Base-by-base conservation (phyloP, 1,284 basidiomycete species). In the Cerioporus squamosus region DNA sequence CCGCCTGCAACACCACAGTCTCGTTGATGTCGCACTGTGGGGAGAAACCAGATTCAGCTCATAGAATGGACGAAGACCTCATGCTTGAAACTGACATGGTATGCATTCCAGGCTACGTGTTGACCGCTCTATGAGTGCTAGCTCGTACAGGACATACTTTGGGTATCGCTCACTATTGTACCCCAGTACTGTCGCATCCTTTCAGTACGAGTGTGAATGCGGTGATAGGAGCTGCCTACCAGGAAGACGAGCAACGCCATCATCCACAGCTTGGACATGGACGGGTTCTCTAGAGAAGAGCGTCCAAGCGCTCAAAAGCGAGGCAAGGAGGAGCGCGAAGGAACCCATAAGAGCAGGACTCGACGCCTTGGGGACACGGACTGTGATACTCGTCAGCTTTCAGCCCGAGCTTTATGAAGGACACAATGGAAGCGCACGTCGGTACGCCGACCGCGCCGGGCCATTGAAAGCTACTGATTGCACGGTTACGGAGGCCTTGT, bases 21-120 rank as follows among this genome's bases (percentile, higher is more conserved):
- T 77, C 69, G 55, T 75, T 69, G 55, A 78, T 76, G 61, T 77
- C 70, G 63, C 75, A 78, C 73, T 76, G 55, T 39, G 5, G 9
- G 7, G 3, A 20, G 22, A 22, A 3, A 33, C 23, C n/a, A 44
- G n/a, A 26, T 9, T 51, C n/a, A 26, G 10, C n/a, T n/a, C 5
- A 44, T 15, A 31, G 33, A 5, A 2, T 17, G 26, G 2, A 2
- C 44, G 12, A 40, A 18, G 20, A n/a, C n/a, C 8, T 44, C 5
- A 8, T 29, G 29, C 29, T 29, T 23, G 9, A 10, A 5, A 55
- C 61, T 22, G 36, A 73, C 71, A 44, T 70, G 67, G 57, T 70
- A 74, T 2, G 68, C 70, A 48, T 76, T 73, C 74, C 74, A 76
- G 2, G 73, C 75, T 74, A 17, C 5, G 26, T n/a, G 24, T 9